Evolutionary conservation across 2,329 filamentous ascomycete genomes (phyloP), one percentile per base, ranked within the genome.

Genomic region (Rhinocladiella similis): DNA sequence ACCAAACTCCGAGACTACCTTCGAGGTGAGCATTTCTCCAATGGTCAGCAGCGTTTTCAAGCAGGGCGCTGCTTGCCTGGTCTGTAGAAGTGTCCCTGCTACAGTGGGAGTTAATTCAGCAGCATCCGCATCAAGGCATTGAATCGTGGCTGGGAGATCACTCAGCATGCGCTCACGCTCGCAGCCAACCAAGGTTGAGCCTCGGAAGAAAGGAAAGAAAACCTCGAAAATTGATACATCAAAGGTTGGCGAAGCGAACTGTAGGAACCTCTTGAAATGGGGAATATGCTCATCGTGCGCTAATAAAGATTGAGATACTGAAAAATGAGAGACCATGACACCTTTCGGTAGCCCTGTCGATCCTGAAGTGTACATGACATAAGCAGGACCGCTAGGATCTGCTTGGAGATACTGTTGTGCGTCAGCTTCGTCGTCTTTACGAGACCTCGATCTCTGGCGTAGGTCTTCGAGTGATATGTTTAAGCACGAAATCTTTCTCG

Each of bases 171-270:
- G 77, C 47, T 79, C 77, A 25, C 91, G 83, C 54, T 85, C 81
- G 63, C 87, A 90, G 53, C 84, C 83, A 47, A 93, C 83, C 1
- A 97, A 75, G 0, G 90, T 96, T 19, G 77, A 77, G 2, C 88
- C 88, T 55, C 90, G 80, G 60, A 86, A 87, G 14, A 92, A 76
- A 0, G 92, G 89, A 63, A 96, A 96, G 78, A 96, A 96, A 5
- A 95, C 92, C 69, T 97, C 92, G 69, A 97, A 97, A 5, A 96
- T 87, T 0, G 90, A 96, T 6, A 97, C 92, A 71, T 97, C 92
- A 69, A 97, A 97, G 0, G 91, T 96, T 1, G 92, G 90, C 2
- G 91, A 88, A 3, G 92, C 92, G 70, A 96, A 96, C 69, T 97
- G 92, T 1, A 97, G 80, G 69, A 97, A 96, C 45, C 91, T 83